These are phyloP conservation scores for Aspergillus amoenus DNA, from an alignment of 2,329 filamentous ascomycete species.

Conservation along the genomic window DNA sequence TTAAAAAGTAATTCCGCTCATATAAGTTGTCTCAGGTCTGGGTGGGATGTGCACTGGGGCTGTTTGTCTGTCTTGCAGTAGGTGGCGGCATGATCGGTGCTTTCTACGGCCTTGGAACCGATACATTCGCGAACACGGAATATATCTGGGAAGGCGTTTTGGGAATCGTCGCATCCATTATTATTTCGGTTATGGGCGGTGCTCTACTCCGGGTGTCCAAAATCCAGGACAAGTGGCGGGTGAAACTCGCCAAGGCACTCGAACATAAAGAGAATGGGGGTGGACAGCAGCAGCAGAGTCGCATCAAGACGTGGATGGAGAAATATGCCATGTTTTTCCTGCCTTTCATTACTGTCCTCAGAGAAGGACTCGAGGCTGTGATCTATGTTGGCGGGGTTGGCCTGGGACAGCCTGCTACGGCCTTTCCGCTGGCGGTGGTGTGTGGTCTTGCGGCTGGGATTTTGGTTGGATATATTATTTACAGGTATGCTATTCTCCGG, in stretches of 20 bases:
- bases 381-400: constrained; percentile 20
- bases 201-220: constrained; percentile 79
- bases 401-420: constrained; percentile 57
- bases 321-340: constrained; percentile 84
- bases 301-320: constrained; percentile 65
- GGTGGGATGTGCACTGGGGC: constrained; percentile 62
- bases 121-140: constrained; percentile 68
- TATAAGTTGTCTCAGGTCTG: constrained; percentile 49
- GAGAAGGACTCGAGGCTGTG: constrained; percentile 20
- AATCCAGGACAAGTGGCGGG: constrained; percentile 82
- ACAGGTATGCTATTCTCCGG: neutral
- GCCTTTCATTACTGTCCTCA: constrained; percentile 68
- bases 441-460: constrained; percentile 68
- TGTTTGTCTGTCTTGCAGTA: constrained; percentile 64
- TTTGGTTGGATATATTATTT: neutral
- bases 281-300: constrained; percentile 29
- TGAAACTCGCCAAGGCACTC: constrained; percentile 72
- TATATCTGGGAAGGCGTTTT: constrained; percentile 82
- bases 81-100: constrained; percentile 69
- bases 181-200: constrained; percentile 79
- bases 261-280: constrained; percentile 48
- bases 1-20: no score
- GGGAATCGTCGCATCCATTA: constrained; percentile 69
- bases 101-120: constrained; percentile 68
- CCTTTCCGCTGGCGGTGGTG: constrained; percentile 61